Evolutionary conservation across 805 yeast species (phyloP).

Genomic region (Crinitomyces ghanaensis): DNA sequence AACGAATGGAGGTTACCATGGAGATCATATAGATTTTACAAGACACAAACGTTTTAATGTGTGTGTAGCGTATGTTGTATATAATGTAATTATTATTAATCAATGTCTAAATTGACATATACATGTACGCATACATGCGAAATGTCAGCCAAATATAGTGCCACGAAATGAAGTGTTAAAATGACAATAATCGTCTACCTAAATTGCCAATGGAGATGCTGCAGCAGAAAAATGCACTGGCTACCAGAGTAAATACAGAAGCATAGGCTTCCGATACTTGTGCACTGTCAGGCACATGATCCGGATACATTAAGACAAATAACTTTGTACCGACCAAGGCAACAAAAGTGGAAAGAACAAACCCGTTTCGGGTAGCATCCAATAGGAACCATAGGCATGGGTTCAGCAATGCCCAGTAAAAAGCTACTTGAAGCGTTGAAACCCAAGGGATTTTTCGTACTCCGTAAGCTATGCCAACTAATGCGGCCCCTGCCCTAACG

Average conservation of each 20-base stretch:
- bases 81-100: neutral
- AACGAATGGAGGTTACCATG: slow-evolving; percentile 60
- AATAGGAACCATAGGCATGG: slow-evolving; percentile 31
- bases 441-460: slow-evolving; percentile 28
- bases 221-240: slow-evolving; percentile 25
- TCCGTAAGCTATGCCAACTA: slow-evolving; percentile 30
- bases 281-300: slow-evolving; percentile 12
- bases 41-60: slow-evolving; percentile 27
- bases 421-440: slow-evolving; percentile 26
- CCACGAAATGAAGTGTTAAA: slow-evolving; percentile 4
- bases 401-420: slow-evolving; percentile 27
- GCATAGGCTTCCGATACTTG: slow-evolving; percentile 17
- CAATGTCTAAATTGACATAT: neutral
- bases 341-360: slow-evolving; percentile 22
- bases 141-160: neutral
- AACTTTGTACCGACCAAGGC: slow-evolving; percentile 23
- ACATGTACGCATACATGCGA: neutral
- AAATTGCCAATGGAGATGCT: slow-evolving; percentile 29
- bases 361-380: slow-evolving; percentile 29
- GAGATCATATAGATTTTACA: slow-evolving; percentile 41
- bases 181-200: slow-evolving; percentile 25
- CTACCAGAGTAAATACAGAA: slow-evolving; percentile 22
- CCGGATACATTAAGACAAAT: slow-evolving; percentile 18
- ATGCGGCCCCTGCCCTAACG: slow-evolving; percentile 29
- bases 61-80: neutral